phyloP scores from a whole-genome alignment of 1,284 basidiomycete species.

The Tylopilus orsonianus region DNA sequence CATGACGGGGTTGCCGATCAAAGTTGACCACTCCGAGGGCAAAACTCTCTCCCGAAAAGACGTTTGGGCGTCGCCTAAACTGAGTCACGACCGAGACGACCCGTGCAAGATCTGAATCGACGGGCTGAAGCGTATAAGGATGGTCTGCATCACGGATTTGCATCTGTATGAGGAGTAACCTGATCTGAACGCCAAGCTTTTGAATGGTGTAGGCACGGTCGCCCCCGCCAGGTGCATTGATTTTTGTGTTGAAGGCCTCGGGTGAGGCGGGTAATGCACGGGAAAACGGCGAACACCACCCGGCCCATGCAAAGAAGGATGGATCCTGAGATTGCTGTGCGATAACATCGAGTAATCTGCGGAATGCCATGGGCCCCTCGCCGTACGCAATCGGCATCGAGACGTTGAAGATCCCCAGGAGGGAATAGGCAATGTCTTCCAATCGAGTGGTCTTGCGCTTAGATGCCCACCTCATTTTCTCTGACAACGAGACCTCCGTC shows the following conservation, averaged over 20 bases:
- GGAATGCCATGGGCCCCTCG: not conserved
- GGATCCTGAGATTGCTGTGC: not conserved
- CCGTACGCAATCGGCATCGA: not conserved
- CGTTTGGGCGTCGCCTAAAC: not conserved
- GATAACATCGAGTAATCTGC: not conserved
- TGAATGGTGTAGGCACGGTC: not conserved
- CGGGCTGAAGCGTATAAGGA: not conserved
- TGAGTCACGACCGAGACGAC: not conserved
- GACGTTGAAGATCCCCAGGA: constrained; percentile 4
- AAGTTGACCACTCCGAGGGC: not conserved
- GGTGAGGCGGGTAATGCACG: not conserved
- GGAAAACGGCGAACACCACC: not conserved
- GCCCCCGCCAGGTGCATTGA: not conserved
- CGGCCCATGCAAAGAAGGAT: not conserved
- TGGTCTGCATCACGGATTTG: not conserved
- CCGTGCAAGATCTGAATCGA: not conserved
- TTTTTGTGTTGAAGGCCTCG: not conserved
- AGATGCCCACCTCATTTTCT: not conserved
- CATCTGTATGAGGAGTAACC: not conserved
- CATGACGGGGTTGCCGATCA: not conserved
- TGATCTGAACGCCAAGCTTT: not conserved
- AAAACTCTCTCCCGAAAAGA: not conserved
- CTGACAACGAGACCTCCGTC: not conserved
- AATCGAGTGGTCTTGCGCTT: not conserved
- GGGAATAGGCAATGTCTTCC: constrained; percentile 1